A percentile compares a stretch with the other conserved stretches of the same genome.
Evolutionary conservation across 306 rosid genomes (phyloP).

Genomic region (Cicer judaicum): DNA sequence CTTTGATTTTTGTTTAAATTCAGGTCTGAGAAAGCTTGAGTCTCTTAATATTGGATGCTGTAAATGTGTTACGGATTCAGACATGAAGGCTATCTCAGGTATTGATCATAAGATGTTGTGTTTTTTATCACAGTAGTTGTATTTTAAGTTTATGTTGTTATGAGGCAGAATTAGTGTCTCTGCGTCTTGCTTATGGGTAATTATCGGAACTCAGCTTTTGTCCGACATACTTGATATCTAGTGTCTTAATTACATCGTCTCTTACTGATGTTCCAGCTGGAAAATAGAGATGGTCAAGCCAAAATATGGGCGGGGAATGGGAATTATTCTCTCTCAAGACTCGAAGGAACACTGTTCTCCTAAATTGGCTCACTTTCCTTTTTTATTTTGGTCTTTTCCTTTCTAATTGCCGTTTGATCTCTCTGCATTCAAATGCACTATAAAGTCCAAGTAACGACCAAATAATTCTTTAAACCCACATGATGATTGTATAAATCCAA

Average conservation of each 20-base stretch:
- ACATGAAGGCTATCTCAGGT: conserved; percentile 71
- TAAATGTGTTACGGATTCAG: conserved; percentile 64
- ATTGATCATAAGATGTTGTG: conserved; percentile 14
- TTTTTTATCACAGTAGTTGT: conserved; percentile 10
- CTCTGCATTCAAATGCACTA: no score
- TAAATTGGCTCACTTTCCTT: no score
- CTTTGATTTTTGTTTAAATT: conserved; percentile 26
- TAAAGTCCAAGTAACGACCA: no score
- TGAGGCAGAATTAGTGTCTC: conserved; percentile 6
- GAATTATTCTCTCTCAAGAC: no score
- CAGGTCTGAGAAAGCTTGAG: conserved; percentile 66
- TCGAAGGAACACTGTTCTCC: no score
- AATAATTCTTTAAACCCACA: no score
- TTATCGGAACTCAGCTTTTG: conserved; percentile 1
- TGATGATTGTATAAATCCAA: no score
- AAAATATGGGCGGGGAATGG: no score
- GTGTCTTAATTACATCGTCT: not conserved
- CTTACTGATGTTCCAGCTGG: no score
- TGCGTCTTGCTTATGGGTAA: not conserved
- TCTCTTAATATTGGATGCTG: conserved; percentile 71
- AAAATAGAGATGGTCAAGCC: no score
- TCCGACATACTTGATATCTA: not conserved
- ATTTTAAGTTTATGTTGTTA: conserved; percentile 18
- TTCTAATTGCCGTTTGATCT: no score
- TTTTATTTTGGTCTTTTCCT: no score